Evolutionary conservation across 2,329 filamentous ascomycete species (phyloP).

Genomic region (Cladosporium cucumerinum): DNA sequence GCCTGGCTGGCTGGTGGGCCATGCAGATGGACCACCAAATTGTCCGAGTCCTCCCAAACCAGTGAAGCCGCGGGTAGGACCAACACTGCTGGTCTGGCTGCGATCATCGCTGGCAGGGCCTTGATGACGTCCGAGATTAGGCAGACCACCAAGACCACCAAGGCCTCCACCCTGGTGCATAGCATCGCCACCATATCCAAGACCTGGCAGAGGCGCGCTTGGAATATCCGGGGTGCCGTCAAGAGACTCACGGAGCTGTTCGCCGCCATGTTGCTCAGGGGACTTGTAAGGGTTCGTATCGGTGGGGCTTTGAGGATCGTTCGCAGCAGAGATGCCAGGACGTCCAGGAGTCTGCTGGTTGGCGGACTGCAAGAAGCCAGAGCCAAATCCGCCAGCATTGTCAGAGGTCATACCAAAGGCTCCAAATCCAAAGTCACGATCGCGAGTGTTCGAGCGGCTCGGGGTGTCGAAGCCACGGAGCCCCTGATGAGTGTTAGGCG

Average conservation of each 20-base stretch:
- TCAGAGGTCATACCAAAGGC: slow-evolving; percentile 60
- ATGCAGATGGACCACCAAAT: slow-evolving; percentile 50
- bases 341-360: slow-evolving; percentile 49
- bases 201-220: slow-evolving; percentile 45
- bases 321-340: slow-evolving; percentile 42
- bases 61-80: slow-evolving; percentile 68
- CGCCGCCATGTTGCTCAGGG: slow-evolving; percentile 70
- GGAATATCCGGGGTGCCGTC: slow-evolving; percentile 28
- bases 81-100: slow-evolving; percentile 87
- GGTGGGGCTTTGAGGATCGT: slow-evolving; percentile 81
- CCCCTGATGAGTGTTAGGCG: slow-evolving; percentile 43
- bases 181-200: slow-evolving; percentile 37
- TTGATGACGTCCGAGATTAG: slow-evolving; percentile 42
- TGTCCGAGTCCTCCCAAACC: slow-evolving; percentile 52
- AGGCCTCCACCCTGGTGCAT: slow-evolving; percentile 30
- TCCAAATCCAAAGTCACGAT: slow-evolving; percentile 55
- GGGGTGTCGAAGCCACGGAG: slow-evolving; percentile 43
- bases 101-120: slow-evolving; percentile 71
- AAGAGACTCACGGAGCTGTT: slow-evolving; percentile 47
- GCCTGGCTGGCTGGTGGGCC: slow-evolving; percentile 61
- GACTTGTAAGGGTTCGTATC: slow-evolving; percentile 97
- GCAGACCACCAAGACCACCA: slow-evolving; percentile 32
- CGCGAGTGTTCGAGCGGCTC: slow-evolving; percentile 50
- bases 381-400: slow-evolving; percentile 32
- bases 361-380: slow-evolving; percentile 33